Evolutionary conservation across 2,329 filamentous ascomycete genomes (phyloP), one percentile per base, ranked within the genome.

Genomic region (Botrytis paeoniae): DNA sequence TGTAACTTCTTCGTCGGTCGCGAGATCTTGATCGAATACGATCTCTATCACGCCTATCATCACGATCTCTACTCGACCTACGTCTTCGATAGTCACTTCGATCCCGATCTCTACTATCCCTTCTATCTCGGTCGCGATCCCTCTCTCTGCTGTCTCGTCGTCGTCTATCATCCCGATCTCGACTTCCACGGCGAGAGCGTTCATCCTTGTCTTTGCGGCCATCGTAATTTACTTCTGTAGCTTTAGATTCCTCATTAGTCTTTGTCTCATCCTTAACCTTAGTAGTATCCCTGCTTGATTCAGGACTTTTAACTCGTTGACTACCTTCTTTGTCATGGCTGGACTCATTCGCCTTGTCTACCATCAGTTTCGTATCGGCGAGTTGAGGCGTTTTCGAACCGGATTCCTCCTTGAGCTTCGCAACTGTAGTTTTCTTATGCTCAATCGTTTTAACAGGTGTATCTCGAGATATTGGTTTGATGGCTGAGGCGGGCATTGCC

Each of bases 401-500:
- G 65, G 74, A 72, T 35, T 75, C 74, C 25, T 77, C 75, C 64
- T 76, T 77, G 10, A 69, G 51, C 51, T 73, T 74, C 41, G 74
- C 60, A 20, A 69, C 59, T 48, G 37, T 63, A 63, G 68, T 45
- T 57, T 79, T 80, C 73, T 80, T 81, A 25, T 74, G 48, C 32
- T 80, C 80, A n/a, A 73, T 69, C 59, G 74, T 73, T 70, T 78
- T 80, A 9, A 74, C 39, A 35, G 76, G 73, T 1, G 77, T 77
- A 69, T 79, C 79, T 71, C 76, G 74, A 60, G 78, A 78, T 32
- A 81, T 80, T 8, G 80, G 80, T 25, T 77, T 78, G 70, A 81
- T 81, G 20, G 80, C 80, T 16, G 80, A 81, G 39, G 78, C 76
- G 64, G 80, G 77, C 71, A 78, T 78, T 5, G 77, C 70, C 70